Conservation (phyloP, 805 yeast species). For the Wickerhamomyces rabaulensis region DNA sequence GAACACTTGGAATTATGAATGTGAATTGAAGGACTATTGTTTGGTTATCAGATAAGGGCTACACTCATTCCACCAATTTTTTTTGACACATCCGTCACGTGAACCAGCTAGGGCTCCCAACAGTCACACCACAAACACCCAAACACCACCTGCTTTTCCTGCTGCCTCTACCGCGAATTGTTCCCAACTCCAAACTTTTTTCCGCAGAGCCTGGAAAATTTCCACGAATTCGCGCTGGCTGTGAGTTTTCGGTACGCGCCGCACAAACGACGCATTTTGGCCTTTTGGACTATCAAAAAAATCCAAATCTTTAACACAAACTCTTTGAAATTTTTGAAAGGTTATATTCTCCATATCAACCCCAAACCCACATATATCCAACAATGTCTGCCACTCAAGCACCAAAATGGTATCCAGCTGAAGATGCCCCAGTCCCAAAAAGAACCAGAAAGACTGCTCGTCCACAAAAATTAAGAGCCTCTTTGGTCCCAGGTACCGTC, state of each 20-base stretch:
- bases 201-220: neutral
- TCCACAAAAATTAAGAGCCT: constrained; percentile 93
- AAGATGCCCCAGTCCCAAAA: constrained; percentile 83
- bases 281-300: no score
- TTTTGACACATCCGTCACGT: no score
- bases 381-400: constrained; percentile 40
- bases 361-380: no score
- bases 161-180: neutral
- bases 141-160: neutral
- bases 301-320: no score
- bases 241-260: neutral
- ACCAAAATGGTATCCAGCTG: constrained; percentile 93
- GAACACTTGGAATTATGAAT: constrained; percentile 23
- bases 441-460: constrained; percentile 85
- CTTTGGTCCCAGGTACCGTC: constrained; percentile 97
- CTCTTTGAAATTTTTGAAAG: no score
- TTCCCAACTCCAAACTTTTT: neutral
- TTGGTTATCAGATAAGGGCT: constrained; percentile 16
- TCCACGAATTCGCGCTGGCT: neutral
- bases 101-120: neutral
- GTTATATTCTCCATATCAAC: no score
- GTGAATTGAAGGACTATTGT: constrained; percentile 19
- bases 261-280: neutral
- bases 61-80: neutral
- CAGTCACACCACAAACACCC: neutral